A percentile compares a stretch with the other conserved stretches of the same genome.
Conservation (phyloP, 2,329 filamentous ascomycete genomes). For the Cryphonectria naterciae region DNA sequence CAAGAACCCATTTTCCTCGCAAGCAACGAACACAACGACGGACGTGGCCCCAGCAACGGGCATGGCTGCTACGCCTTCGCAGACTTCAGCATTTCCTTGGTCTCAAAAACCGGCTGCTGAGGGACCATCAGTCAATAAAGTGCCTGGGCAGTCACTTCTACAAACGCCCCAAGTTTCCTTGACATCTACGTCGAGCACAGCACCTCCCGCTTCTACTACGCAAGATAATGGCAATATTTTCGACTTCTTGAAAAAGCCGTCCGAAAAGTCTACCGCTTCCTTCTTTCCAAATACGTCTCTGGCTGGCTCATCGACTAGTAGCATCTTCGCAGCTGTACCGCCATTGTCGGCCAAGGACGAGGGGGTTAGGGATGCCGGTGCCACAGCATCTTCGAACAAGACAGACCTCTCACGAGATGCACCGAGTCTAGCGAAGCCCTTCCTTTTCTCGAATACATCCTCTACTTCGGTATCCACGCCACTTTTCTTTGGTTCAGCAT, state of each 20-base stretch:
- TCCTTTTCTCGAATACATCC: neutral
- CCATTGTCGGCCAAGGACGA: conserved; percentile 4
- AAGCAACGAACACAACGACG: conserved; percentile 9
- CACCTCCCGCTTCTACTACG: neutral
- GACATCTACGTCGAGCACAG: conserved; percentile 10
- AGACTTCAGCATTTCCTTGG: conserved; percentile 18
- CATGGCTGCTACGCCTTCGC: conserved; percentile 2
- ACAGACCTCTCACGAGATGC: neutral
- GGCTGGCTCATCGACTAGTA: neutral
- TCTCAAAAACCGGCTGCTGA: neutral
- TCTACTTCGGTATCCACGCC: conserved; percentile 3
- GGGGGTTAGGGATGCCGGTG: neutral
- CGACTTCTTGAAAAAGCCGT: conserved; percentile 16
- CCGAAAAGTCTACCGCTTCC: neutral
- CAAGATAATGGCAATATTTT: conserved; percentile 14
- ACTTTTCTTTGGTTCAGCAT: neutral
- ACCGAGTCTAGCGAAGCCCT: neutral
- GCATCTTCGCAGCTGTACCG: neutral
- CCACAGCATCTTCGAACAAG: neutral
- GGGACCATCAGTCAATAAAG: neutral
- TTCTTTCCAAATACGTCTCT: neutral
- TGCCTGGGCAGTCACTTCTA: neutral
- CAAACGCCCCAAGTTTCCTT: neutral
- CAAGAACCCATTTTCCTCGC: conserved; percentile 20
- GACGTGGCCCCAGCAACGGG: neutral